Conservation (phyloP, 192 early-diverging fungal genomes). For the Mortierella alpina region DNA sequence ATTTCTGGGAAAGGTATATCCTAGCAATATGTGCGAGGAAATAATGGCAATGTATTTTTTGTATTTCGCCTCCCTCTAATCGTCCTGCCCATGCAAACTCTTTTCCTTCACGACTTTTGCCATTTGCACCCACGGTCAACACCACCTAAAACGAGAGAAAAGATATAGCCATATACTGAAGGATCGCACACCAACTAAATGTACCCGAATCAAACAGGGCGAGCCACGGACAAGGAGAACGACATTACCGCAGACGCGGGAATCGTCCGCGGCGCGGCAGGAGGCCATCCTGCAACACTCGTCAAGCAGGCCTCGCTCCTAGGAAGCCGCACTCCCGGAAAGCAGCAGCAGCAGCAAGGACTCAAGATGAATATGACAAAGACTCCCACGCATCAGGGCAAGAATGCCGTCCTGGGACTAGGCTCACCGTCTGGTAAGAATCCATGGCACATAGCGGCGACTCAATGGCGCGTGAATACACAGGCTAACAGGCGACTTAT, state of each 20-base stretch:
- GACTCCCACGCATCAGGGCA: conserved; percentile 20
- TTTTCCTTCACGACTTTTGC: too few relatives aligned
- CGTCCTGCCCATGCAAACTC: too few relatives aligned
- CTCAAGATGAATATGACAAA: conserved; percentile 10
- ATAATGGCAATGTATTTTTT: too few relatives aligned
- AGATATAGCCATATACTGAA: too few relatives aligned
- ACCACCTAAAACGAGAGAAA: too few relatives aligned
- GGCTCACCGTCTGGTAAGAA: conserved; percentile 27
- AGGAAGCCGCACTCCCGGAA: conserved; percentile 1
- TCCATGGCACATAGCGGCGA: neutral
- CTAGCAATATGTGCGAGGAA: too few relatives aligned
- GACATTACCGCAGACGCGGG: conserved; percentile 18
- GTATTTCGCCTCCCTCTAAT: too few relatives aligned
- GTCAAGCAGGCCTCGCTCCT: conserved; percentile 12
- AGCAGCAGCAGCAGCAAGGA: neutral
- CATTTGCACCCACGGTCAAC: too few relatives aligned
- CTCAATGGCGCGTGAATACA: too few relatives aligned
- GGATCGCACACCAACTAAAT: neutral
- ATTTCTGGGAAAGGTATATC: too few relatives aligned
- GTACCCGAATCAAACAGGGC: conserved; percentile 32
- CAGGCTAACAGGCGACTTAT: too few relatives aligned
- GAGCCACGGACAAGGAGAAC: conserved; percentile 45
- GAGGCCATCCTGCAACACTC: conserved; percentile 8
- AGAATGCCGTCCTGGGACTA: neutral
- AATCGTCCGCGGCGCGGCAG: neutral